Percentiles rank a stretch among this genome's conserved stretches.
phyloP scores from a whole-genome alignment of 2,329 filamentous ascomycete species.

The Cercospora berteroae region DNA sequence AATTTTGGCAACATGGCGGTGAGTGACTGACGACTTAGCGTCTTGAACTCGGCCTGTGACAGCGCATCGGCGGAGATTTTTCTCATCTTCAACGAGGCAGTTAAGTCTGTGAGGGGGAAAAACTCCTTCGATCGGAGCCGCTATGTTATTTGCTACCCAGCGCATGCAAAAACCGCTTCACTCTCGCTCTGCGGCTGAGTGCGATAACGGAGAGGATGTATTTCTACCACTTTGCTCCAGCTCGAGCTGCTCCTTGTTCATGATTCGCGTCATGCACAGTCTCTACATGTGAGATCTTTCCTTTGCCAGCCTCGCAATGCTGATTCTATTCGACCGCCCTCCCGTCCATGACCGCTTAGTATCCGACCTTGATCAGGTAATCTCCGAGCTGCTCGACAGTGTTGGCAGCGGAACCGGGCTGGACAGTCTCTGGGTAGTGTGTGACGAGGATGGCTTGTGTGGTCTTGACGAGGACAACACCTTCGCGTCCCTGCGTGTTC shows the following conservation, averaged over 20 bases:
- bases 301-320: background rate
- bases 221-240: background rate
- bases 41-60: background rate
- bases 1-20: background rate
- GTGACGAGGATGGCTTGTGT: conserved; percentile 83
- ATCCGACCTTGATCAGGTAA: conserved; percentile 76
- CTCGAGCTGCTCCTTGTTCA: background rate
- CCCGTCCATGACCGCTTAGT: conserved; percentile 49
- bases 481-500: conserved; percentile 66
- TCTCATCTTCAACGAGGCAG: no score
- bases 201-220: background rate
- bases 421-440: conserved; percentile 73
- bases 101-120: background rate
- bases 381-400: conserved; percentile 82
- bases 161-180: background rate
- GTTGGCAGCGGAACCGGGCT: conserved; percentile 72
- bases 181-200: background rate
- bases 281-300: background rate
- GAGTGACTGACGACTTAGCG: background rate
- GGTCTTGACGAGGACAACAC: conserved; percentile 81
- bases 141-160: background rate
- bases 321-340: background rate
- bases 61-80: no score
- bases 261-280: background rate
- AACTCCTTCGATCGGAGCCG: background rate